Evolutionary conservation across 306 rosid species (phyloP).

Genomic region (Glycine latifolia): DNA sequence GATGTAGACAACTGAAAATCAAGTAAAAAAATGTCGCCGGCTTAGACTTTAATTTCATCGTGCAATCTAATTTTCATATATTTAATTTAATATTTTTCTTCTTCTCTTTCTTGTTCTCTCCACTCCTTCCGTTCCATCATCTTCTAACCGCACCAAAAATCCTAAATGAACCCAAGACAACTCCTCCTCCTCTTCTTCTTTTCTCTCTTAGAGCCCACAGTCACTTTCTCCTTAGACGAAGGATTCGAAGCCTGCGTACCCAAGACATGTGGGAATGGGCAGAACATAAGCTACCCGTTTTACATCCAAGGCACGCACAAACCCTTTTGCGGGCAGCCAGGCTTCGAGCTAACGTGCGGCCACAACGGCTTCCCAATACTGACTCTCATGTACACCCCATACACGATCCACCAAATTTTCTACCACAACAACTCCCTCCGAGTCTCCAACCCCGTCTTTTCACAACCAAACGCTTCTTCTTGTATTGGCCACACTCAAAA

Average conservation of each 20-base stretch:
- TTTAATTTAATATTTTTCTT: background rate
- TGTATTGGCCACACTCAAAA: slow-evolving; percentile 34
- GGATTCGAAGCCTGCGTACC: slow-evolving; percentile 49
- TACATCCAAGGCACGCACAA: slow-evolving; percentile 32
- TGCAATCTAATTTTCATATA: slow-evolving; percentile 20
- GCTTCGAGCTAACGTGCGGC: slow-evolving; percentile 51
- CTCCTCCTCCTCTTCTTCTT: background rate
- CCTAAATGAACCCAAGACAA: slow-evolving; percentile 49
- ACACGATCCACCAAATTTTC: slow-evolving; percentile 44
- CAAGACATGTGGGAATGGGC: slow-evolving; percentile 48
- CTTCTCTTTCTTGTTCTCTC: too few relatives aligned
- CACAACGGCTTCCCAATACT: slow-evolving; percentile 47
- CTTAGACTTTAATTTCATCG: background rate
- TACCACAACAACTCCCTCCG: slow-evolving; percentile 42
- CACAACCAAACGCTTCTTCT: background rate
- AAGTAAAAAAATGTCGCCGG: background rate
- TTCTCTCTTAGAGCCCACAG: background rate
- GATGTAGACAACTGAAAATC: background rate
- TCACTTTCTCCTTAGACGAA: background rate
- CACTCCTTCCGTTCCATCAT: background rate
- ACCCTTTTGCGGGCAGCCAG: slow-evolving; percentile 53
- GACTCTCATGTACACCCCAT: background rate
- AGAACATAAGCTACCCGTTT: slow-evolving; percentile 56
- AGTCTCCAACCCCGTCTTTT: slow-evolving; percentile 46
- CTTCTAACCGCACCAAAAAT: background rate